A percentile compares a stretch with the other conserved stretches of the same genome.
Conservation (phyloP, 116 monocot genomes). For the Posidonia oceanica region DNA sequence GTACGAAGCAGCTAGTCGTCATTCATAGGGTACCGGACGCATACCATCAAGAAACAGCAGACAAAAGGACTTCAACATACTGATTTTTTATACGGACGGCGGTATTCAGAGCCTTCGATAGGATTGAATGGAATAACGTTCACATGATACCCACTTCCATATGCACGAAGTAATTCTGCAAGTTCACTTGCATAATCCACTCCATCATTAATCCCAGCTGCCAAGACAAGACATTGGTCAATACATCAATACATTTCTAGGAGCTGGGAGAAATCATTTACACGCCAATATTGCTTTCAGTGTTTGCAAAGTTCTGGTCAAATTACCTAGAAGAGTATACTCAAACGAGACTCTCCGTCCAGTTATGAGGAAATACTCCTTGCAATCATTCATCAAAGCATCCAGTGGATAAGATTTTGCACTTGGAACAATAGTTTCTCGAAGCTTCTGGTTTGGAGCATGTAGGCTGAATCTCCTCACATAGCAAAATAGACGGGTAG, state of each 20-base stretch:
- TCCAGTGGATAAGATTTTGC: slow-evolving; percentile 84
- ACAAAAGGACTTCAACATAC: slow-evolving; percentile 20
- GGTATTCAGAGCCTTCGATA: slow-evolving; percentile 80
- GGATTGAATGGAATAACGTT: slow-evolving; percentile 97
- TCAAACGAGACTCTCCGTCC: slow-evolving; percentile 84
- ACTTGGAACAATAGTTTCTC: slow-evolving; percentile 82
- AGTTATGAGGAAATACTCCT: slow-evolving; percentile 65
- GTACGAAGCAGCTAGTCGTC: too few species aligned
- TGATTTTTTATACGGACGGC: slow-evolving; percentile 79
- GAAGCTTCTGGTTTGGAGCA: slow-evolving; percentile 85
- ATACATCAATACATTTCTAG: not conserved
- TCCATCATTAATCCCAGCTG: slow-evolving; percentile 84
- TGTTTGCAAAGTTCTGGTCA: not conserved
- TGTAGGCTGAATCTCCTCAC: slow-evolving; percentile 49
- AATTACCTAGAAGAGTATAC: slow-evolving; percentile 86
- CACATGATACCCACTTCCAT: slow-evolving; percentile 73
- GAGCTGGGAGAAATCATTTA: too few species aligned
- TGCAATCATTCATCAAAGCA: slow-evolving; percentile 83
- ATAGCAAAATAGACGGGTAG: not conserved
- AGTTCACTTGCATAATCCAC: slow-evolving; percentile 64
- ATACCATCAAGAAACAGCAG: too few species aligned
- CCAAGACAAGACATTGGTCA: not conserved
- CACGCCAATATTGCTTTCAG: too few species aligned
- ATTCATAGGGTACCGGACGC: too few species aligned
- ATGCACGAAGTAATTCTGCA: slow-evolving; percentile 55